These are phyloP conservation scores for Septoria petroselini DNA, from an alignment of 2,329 filamentous ascomycete species.

Conservation along the genomic window DNA sequence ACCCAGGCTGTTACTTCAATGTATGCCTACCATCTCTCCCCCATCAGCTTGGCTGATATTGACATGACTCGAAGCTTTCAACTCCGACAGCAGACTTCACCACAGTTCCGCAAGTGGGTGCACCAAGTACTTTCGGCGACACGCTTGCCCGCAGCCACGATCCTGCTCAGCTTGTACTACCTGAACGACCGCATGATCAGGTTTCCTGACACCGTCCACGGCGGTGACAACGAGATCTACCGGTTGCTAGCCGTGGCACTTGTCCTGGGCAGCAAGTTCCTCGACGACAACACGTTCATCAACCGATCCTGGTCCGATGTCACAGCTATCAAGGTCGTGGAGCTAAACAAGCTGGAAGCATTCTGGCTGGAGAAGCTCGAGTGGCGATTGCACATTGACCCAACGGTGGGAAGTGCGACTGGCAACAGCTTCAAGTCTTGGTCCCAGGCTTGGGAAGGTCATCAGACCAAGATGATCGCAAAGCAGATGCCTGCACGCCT, in stretches of 20 bases:
- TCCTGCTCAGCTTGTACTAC: constrained; percentile 86
- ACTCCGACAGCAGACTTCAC: constrained; percentile 60
- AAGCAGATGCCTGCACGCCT: constrained; percentile 43
- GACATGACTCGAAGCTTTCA: constrained; percentile 62
- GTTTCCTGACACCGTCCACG: constrained; percentile 34
- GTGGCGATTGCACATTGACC: constrained; percentile 84
- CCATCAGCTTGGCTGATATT: constrained; percentile 60
- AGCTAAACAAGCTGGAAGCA: constrained; percentile 81
- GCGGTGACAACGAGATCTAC: constrained; percentile 70
- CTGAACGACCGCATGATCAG: constrained; percentile 69
- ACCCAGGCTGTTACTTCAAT: constrained; percentile 79
- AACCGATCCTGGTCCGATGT: constrained; percentile 96
- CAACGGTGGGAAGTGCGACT: constrained; percentile 39
- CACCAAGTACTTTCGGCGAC: constrained; percentile 87
- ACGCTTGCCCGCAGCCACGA: constrained; percentile 83
- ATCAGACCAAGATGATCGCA: constrained; percentile 43
- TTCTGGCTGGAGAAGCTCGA: constrained; percentile 82
- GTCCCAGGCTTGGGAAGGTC: constrained; percentile 24
- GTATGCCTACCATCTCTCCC: constrained; percentile 58
- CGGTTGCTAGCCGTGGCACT: constrained; percentile 81
- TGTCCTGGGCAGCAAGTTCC: constrained; percentile 87
- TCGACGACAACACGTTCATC: constrained; percentile 97
- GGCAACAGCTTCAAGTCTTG: constrained; percentile 13
- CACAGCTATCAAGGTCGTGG: constrained; percentile 78
- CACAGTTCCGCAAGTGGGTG: constrained; percentile 86